Conservation (phyloP, 2,329 filamentous ascomycete species). For the Sclerotinia minor region DNA sequence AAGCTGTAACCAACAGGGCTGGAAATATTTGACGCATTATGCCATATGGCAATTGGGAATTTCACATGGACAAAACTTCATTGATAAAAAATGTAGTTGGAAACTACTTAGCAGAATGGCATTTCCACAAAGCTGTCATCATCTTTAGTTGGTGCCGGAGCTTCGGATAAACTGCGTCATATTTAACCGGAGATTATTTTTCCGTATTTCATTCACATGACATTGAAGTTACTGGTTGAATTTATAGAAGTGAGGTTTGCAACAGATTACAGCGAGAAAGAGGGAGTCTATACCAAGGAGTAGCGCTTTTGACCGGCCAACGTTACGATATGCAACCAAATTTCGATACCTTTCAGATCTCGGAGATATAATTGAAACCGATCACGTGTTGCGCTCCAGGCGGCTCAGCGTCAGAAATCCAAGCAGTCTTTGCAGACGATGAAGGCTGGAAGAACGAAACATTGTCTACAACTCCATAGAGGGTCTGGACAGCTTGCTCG, state of each 20-base stretch:
- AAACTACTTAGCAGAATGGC: neutral
- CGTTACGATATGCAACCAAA: constrained; percentile 22
- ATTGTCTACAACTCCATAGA: neutral
- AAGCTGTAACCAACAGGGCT: constrained; percentile 36
- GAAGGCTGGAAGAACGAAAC: neutral
- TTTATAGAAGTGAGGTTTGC: neutral
- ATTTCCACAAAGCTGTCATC: constrained; percentile 24
- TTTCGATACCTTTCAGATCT: neutral
- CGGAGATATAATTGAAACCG: neutral
- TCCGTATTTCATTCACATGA: neutral
- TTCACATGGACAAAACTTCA: constrained; percentile 24
- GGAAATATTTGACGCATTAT: constrained; percentile 39
- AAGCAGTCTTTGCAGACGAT: neutral
- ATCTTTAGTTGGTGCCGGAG: neutral
- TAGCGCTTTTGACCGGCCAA: constrained; percentile 16
- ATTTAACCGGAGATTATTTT: neutral
- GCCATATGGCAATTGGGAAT: constrained; percentile 38
- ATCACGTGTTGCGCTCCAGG: neutral
- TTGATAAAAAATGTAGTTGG: constrained; percentile 15
- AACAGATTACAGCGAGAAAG: neutral
- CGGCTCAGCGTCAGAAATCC: no score
- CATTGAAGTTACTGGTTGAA: neutral
- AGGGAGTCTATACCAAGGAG: neutral
- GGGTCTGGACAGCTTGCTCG: neutral
- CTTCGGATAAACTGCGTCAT: neutral